Percentiles rank a stretch among this genome's conserved stretches.
These are phyloP conservation scores for Trypanosoma rangeli DNA, from an alignment of 208 protist species.

Conservation along the genomic window DNA sequence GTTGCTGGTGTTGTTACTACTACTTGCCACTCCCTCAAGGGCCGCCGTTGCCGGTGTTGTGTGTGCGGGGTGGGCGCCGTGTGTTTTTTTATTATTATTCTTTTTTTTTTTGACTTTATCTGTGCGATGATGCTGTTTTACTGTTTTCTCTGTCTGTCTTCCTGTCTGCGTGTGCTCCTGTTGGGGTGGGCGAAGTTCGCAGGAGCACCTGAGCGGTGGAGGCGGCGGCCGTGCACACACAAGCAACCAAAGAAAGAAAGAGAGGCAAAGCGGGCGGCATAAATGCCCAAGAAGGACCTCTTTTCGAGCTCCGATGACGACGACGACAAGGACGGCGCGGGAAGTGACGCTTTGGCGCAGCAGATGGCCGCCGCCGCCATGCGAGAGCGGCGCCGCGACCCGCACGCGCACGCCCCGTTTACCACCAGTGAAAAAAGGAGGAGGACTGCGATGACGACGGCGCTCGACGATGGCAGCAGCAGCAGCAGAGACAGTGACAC, in stretches of 20 bases:
- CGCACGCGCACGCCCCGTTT: constrained; percentile 47
- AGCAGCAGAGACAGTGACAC: not conserved
- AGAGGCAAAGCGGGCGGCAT: not conserved
- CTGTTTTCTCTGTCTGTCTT: constrained; percentile 1
- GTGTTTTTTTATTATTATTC: constrained; percentile 2
- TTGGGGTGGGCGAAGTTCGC: not conserved
- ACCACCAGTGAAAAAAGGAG: not conserved
- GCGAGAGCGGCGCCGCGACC: constrained; percentile 57
- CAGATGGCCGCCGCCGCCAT: constrained; percentile 52
- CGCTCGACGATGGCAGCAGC: too few relatives aligned
- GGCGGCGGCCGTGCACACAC: not conserved
- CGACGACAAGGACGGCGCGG: constrained; percentile 14
- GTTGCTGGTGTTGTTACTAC: too few relatives aligned
- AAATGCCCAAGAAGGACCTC: constrained; percentile 31
- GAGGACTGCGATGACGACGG: not conserved
- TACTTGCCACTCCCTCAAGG: too few relatives aligned
- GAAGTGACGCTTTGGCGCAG: constrained; percentile 31
- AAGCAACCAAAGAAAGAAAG: not conserved
- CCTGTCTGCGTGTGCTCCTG: constrained; percentile 3
- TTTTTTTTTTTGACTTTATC: constrained; percentile 21
- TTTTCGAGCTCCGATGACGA: constrained; percentile 16
- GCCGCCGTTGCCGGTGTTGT: too few relatives aligned
- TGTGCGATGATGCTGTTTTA: constrained; percentile 13
- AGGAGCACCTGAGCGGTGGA: not conserved
- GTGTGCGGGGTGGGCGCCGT: not conserved